Base-by-base conservation (phyloP, 805 yeast species). In the Cyberlindnera veronae region DNA sequence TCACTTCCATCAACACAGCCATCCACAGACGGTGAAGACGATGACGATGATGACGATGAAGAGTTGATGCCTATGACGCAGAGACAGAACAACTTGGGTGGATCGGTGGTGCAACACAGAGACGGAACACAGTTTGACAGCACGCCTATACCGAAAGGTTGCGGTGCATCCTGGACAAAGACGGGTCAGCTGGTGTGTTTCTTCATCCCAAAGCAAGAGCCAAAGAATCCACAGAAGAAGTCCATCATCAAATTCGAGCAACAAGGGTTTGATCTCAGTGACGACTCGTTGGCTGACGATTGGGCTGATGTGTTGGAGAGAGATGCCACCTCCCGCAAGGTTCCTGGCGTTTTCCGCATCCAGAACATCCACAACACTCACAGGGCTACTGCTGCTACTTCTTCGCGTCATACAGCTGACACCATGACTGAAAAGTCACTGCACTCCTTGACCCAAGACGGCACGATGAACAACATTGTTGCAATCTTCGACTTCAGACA, bases 91-190 rank as follows among this genome's bases (percentile, higher is more conserved):
- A n/a, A n/a, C n/a, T n/a, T n/a, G n/a, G n/a, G n/a, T n/a, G n/a
- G n/a, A n/a, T n/a, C n/a, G n/a, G n/a, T n/a, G 13, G n/a, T 14
- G 5, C 22, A 6, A 29, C 35, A 30, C 14, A 24, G 36, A 27
- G 42, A 45, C 23, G 37, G n/a, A n/a, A n/a, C 46, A 12, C 51
- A 29, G 39, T 74, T 79, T 53, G 95, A 87, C 55, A 81, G 87
- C 29, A 86, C 95, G 0, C 97, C 97, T 0, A 73, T 90, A 12
- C 96, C 97, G 0, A 89, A 86, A 55, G 93, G 89, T 9, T 90
- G 96, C 66, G 96, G 96, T 9, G 96, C 95, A 0, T 68, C 77
- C 2, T 90, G 96, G 96, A 72, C 95, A 0, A 72, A 78, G 11
- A 73, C 77, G 3, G 96, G 96, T 0, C 77, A 77, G 43, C 65